Percentiles rank a stretch among this genome's conserved stretches.
These are phyloP conservation scores for Striga asiatica DNA, from an alignment of 257 asterid species.

Conservation along the genomic window DNA sequence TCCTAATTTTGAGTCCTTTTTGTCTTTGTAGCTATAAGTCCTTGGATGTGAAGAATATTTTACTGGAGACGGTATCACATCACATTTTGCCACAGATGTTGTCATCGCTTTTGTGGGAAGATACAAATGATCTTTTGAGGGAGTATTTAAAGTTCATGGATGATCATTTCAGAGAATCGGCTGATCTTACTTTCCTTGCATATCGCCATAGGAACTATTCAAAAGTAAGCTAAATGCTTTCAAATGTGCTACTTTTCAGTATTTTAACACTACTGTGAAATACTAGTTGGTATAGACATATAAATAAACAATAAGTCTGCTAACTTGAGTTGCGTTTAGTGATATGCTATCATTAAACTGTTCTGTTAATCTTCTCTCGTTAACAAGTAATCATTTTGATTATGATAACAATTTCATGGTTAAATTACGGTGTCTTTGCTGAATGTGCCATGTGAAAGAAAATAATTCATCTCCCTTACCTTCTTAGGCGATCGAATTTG, in stretches of 20 bases:
- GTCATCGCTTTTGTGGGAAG: slow-evolving; percentile 79
- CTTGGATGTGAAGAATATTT: slow-evolving; percentile 91
- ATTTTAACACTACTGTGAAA: not conserved
- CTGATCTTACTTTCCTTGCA: slow-evolving; percentile 91
- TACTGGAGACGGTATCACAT: slow-evolving; percentile 83
- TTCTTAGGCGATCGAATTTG: slow-evolving; percentile 76
- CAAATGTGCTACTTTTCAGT: not conserved
- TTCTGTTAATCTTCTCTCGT: not conserved
- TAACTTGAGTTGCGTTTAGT: not conserved
- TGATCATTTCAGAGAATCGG: slow-evolving; percentile 88
- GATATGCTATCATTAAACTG: not conserved
- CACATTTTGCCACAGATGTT: slow-evolving; percentile 92
- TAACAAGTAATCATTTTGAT: not conserved
- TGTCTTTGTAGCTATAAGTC: slow-evolving; percentile 62
- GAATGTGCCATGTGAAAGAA: slow-evolving; percentile 13
- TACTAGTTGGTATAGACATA: not conserved
- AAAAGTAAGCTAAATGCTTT: slow-evolving; percentile 37
- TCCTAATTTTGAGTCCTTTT: slow-evolving; percentile 17
- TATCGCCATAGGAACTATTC: slow-evolving; percentile 93
- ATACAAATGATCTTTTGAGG: slow-evolving; percentile 43
- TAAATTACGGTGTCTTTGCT: not conserved
- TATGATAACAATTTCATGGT: not conserved
- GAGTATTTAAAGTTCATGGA: slow-evolving; percentile 86
- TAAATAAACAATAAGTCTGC: too few relatives aligned
- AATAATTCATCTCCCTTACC: not conserved